Conservation (phyloP, 306 rosid species). For the barrel medic (Medicago truncatula) region DNA sequence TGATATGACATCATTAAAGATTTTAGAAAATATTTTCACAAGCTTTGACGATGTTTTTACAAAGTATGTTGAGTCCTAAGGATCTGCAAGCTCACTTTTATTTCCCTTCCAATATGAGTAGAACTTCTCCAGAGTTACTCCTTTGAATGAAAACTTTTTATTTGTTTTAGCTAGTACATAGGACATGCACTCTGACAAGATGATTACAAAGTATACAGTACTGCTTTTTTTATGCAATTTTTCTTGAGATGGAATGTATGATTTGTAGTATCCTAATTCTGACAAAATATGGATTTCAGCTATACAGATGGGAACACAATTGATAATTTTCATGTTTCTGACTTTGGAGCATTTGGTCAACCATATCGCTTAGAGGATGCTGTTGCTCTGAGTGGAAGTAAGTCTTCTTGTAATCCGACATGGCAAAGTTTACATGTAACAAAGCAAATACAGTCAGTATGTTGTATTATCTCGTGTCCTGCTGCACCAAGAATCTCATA, state of each 20-base stretch:
- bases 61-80: neutral
- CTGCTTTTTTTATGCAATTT: too few species aligned
- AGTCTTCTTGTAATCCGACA: conserved; percentile 33
- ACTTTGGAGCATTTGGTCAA: conserved; percentile 57
- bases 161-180: neutral
- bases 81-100: too few species aligned
- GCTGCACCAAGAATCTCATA: too few species aligned
- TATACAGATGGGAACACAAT: conserved; percentile 44
- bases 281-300: conserved; percentile 46
- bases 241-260: neutral
- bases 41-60: conserved; percentile 6
- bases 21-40: conserved; percentile 2
- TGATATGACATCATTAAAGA: neutral
- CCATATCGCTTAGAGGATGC: conserved; percentile 47
- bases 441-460: conserved; percentile 6
- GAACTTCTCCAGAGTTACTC: neutral
- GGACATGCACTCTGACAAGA: too few species aligned
- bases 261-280: neutral
- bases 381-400: conserved; percentile 54
- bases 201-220: too few species aligned
- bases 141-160: neutral
- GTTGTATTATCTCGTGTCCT: too few species aligned
- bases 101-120: too few species aligned
- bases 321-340: conserved; percentile 54
- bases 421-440: conserved; percentile 27